phyloP scores from a whole-genome alignment of 495 filamentous ascomycete species.

The Aspergillus saccharolyticus region DNA sequence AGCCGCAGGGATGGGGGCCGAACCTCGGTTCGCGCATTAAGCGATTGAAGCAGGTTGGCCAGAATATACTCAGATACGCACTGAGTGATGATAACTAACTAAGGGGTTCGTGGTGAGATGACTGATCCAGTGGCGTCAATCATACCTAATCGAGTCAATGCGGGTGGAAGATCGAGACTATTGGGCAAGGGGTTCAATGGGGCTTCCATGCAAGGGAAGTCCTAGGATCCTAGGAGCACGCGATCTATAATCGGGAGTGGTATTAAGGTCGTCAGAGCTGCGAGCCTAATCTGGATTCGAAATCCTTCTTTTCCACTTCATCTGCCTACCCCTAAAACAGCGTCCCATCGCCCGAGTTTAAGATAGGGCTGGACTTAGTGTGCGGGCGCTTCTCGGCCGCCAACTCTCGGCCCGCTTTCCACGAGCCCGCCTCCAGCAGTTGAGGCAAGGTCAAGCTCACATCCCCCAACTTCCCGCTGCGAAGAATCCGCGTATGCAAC shows the following conservation, averaged over 20 bases:
- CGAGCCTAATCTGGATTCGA: too few relatives aligned
- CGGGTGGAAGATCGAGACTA: background rate
- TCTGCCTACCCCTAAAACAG: constrained; percentile 23
- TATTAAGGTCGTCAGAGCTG: background rate
- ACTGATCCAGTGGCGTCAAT: background rate
- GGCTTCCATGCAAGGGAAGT: too few relatives aligned
- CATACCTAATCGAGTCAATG: background rate
- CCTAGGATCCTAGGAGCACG: too few relatives aligned
- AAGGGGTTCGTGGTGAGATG: too few relatives aligned
- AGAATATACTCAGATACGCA: too few relatives aligned
- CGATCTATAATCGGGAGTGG: too few relatives aligned
- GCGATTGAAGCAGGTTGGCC: background rate
- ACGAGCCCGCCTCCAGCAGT: constrained; percentile 83
- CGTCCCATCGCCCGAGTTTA: constrained; percentile 43
- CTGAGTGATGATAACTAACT: too few relatives aligned
- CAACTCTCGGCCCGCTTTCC: constrained; percentile 48
- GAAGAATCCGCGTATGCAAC: constrained; percentile 58
- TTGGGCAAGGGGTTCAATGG: background rate
- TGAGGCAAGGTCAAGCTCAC: constrained; percentile 65
- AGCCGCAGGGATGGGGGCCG: background rate
- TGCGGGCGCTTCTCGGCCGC: constrained; percentile 36
- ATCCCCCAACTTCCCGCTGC: constrained; percentile 47
- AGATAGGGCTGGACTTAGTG: constrained; percentile 41
- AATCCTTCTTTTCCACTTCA: background rate
- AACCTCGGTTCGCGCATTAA: background rate